Conservation (phyloP, 805 yeast species). For the Danielia reshetovae region DNA sequence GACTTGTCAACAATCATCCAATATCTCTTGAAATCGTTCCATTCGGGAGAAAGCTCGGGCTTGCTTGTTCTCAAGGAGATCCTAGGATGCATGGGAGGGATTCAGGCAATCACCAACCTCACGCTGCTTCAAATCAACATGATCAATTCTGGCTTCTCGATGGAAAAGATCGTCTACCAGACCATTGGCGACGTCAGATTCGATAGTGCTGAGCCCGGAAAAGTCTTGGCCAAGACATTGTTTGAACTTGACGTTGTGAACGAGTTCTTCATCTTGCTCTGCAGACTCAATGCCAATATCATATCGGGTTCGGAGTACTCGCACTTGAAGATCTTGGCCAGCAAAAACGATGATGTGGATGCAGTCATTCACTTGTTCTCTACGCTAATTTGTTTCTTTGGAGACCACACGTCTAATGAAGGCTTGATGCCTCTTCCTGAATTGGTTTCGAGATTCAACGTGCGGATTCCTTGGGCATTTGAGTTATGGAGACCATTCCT, state of each 20-base stretch:
- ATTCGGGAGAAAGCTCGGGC: constrained; percentile 54
- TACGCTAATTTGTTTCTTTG: constrained; percentile 53
- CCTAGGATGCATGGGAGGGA: constrained; percentile 72
- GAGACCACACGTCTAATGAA: constrained; percentile 22
- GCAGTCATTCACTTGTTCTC: constrained; percentile 63
- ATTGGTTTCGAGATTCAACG: constrained; percentile 39
- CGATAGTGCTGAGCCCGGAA: constrained; percentile 44
- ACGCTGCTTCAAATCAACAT: constrained; percentile 61
- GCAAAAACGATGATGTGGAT: constrained; percentile 66
- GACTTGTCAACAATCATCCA: constrained; percentile 59
- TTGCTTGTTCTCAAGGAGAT: constrained; percentile 65
- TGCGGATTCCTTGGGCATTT: constrained; percentile 64
- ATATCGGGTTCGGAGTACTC: constrained; percentile 27
- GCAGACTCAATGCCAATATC: constrained; percentile 42
- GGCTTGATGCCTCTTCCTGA: constrained; percentile 39
- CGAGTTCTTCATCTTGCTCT: constrained; percentile 65
- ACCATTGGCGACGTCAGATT: constrained; percentile 60
- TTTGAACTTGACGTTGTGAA: constrained; percentile 42
- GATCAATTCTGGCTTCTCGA: constrained; percentile 59
- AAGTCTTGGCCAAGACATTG: constrained; percentile 45
- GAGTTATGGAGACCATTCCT: constrained; percentile 66
- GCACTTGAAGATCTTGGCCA: constrained; percentile 69
- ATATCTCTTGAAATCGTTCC: constrained; percentile 60
- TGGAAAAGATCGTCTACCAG: constrained; percentile 51
- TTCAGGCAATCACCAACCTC: constrained; percentile 64